Conservation (phyloP, 164 flowering plant genomes). For the Annona squamosa region DNA sequence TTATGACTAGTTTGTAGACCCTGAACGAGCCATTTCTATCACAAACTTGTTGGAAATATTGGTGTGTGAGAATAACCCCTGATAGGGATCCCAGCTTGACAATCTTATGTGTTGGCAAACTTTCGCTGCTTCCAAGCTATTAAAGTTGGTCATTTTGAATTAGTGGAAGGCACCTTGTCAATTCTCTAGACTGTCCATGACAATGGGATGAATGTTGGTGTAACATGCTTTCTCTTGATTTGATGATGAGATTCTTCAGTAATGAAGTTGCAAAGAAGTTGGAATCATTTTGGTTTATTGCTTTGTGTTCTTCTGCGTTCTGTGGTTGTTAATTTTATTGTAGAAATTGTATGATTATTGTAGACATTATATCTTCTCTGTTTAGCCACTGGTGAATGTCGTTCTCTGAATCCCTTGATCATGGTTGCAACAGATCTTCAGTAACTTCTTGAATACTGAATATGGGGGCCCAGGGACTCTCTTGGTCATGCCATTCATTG, state of each 20-base stretch:
- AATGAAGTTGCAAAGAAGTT: neutral
- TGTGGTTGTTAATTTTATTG: too few species aligned
- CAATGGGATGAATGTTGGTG: neutral
- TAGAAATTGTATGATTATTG: too few species aligned
- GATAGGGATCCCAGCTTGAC: neutral
- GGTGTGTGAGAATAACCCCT: too few species aligned
- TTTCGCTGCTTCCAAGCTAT: neutral
- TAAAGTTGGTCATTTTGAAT: neutral
- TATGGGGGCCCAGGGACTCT: conserved; percentile 97
- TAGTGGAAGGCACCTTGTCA: neutral
- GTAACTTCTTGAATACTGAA: conserved; percentile 62
- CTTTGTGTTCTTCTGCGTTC: neutral
- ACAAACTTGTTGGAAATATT: too few species aligned
- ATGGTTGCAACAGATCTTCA: conserved; percentile 52
- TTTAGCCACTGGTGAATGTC: neutral
- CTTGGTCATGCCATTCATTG: conserved; percentile 72
- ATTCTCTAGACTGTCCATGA: neutral
- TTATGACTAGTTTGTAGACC: too few species aligned
- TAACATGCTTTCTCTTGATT: neutral
- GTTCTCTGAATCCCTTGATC: neutral
- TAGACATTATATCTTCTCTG: too few species aligned
- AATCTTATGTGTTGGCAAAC: neutral
- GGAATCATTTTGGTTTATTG: neutral
- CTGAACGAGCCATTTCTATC: too few species aligned
- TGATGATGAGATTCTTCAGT: neutral